These are phyloP conservation scores for Lasiosphaeria hispida DNA, from an alignment of 495 filamentous ascomycete species.

Conservation along the genomic window DNA sequence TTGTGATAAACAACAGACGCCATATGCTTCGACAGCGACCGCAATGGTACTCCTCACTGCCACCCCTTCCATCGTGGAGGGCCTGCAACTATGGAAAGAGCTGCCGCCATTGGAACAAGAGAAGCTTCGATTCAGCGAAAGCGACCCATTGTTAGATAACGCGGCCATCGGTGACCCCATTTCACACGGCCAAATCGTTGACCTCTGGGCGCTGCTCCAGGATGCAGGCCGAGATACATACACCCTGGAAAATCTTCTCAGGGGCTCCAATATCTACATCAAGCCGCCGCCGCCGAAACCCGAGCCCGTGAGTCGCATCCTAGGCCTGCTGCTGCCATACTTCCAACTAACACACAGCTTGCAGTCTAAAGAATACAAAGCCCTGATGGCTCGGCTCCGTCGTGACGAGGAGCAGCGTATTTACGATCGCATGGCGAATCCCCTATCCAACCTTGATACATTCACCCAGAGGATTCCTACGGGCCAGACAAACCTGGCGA, in stretches of 20 bases:
- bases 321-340: background rate
- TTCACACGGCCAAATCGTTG: constrained; percentile 74
- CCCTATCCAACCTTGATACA: constrained; percentile 52
- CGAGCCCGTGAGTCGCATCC: constrained; percentile 62
- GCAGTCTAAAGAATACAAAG: constrained; percentile 83
- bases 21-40: background rate
- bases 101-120: constrained; percentile 22
- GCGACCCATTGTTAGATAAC: constrained; percentile 45
- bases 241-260: constrained; percentile 63
- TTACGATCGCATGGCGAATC: constrained; percentile 74
- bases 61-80: constrained; percentile 67
- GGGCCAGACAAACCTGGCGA: constrained; percentile 40
- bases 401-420: constrained; percentile 71
- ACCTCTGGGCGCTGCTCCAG: constrained; percentile 58
- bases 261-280: constrained; percentile 69
- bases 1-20: background rate
- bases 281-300: constrained; percentile 74
- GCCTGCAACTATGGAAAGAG: constrained; percentile 41
- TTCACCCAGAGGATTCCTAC: constrained; percentile 57
- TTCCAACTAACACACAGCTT: constrained; percentile 21
- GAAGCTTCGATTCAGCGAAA: constrained; percentile 9
- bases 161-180: constrained; percentile 64
- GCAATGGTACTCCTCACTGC: constrained; percentile 77
- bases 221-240: constrained; percentile 28
- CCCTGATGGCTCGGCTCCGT: constrained; percentile 80